Conservation (phyloP, 2,329 filamentous ascomycete species). For the Fusarium xyrophilum region DNA sequence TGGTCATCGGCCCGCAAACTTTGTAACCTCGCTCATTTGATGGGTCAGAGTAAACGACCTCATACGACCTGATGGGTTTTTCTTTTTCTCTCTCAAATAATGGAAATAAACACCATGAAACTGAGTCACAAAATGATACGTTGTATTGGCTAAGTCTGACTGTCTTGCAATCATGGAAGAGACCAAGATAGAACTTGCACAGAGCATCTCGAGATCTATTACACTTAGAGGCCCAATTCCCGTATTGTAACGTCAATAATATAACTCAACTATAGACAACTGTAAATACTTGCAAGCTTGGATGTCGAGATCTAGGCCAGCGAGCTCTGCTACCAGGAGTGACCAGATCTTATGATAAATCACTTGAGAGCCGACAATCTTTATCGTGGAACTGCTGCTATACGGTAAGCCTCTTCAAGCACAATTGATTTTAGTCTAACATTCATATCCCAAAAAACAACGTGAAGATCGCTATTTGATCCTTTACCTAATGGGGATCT, state of each 20-base stretch:
- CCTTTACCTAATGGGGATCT: neutral
- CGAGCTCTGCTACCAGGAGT: too few relatives aligned
- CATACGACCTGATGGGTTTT: slow-evolving; percentile 25
- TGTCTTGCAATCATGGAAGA: neutral
- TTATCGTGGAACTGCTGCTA: neutral
- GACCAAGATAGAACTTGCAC: neutral
- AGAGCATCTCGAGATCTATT: neutral
- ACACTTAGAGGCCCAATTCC: rapidly evolving
- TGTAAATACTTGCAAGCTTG: rapidly evolving
- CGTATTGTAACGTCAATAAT: neutral
- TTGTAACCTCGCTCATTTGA: neutral
- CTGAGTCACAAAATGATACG: neutral
- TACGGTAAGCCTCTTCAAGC: neutral
- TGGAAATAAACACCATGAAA: neutral
- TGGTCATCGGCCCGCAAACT: slow-evolving; percentile 7
- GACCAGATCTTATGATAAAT: neutral
- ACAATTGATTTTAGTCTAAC: neutral
- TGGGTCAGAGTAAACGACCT: slow-evolving; percentile 11
- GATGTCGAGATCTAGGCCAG: neutral
- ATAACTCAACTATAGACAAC: neutral
- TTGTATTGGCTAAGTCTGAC: neutral
- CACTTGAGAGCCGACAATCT: neutral
- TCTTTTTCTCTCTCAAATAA: neutral
- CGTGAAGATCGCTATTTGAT: neutral
- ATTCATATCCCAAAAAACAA: neutral